Percentiles rank a stretch among this genome's conserved stretches.
Evolutionary conservation across 2,329 filamentous ascomycete genomes (phyloP).

Genomic region (Diaporthe aspalathi): DNA sequence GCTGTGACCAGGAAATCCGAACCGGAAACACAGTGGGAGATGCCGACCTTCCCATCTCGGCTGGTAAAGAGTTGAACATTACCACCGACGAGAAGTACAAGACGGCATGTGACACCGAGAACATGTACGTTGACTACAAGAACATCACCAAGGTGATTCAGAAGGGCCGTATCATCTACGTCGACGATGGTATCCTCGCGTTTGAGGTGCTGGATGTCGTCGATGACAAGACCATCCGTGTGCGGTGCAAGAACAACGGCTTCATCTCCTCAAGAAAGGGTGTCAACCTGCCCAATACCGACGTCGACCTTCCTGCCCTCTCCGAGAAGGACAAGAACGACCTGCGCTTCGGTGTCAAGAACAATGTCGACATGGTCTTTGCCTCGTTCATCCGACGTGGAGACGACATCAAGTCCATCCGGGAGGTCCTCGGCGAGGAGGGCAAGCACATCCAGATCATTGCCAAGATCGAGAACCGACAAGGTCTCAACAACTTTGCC

Average conservation of each 20-base stretch:
- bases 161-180: conserved; percentile 92
- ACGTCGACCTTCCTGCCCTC: conserved; percentile 96
- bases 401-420: conserved; percentile 93
- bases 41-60: conserved; percentile 82
- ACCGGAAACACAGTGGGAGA: conserved; percentile 76
- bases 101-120: conserved; percentile 84
- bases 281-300: conserved; percentile 98
- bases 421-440: conserved; percentile 87
- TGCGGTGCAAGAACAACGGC: conserved; percentile 93
- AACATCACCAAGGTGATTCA: conserved; percentile 99
- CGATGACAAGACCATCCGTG: conserved; percentile 89
- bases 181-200: conserved; percentile 97
- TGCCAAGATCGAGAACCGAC: conserved; percentile 99
- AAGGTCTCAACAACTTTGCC: conserved; percentile 99
- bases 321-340: conserved; percentile 98
- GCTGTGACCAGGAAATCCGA: conserved; percentile 38
- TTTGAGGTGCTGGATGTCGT: conserved; percentile 92
- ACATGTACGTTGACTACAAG: conserved; percentile 99
- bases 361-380: conserved; percentile 99
- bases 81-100: conserved; percentile 96
- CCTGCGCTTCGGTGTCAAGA: conserved; percentile 95
- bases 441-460: conserved; percentile 99
- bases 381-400: conserved; percentile 97
- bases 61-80: conserved; percentile 89
- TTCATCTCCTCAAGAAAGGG: conserved; percentile 99